These are phyloP conservation scores for Citeromyces matritensis DNA, from an alignment of 805 yeast genomes.

Conservation along the genomic window DNA sequence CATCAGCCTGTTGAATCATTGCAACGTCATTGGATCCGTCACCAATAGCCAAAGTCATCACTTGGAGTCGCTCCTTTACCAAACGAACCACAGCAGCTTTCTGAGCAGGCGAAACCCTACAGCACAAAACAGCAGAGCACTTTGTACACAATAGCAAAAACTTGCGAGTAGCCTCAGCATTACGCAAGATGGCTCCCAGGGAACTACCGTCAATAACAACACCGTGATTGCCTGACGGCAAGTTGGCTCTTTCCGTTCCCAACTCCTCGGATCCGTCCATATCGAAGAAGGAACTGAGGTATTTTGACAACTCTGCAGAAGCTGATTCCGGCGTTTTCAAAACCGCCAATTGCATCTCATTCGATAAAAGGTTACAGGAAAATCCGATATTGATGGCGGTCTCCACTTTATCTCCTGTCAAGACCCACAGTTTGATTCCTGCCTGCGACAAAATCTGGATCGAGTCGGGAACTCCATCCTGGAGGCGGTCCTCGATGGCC, in stretches of 20 bases:
- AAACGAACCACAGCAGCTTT: constrained; percentile 72
- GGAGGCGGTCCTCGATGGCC: constrained; percentile 75
- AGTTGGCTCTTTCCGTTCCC: constrained; percentile 39
- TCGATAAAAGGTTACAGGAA: constrained; percentile 64
- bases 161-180: constrained; percentile 25
- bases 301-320: constrained; percentile 30
- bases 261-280: constrained; percentile 38
- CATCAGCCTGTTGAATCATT: constrained; percentile 80
- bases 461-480: constrained; percentile 79
- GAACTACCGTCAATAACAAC: constrained; percentile 77
- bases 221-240: constrained; percentile 55
- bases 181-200: constrained; percentile 32
- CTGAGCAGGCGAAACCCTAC: constrained; percentile 82
- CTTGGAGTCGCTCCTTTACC: constrained; percentile 61
- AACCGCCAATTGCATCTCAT: constrained; percentile 62
- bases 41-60: constrained; percentile 79
- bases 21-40: constrained; percentile 88
- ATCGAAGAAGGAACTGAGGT: constrained; percentile 37
- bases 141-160: constrained; percentile 63
- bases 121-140: constrained; percentile 71
- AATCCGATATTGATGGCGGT: constrained; percentile 83
- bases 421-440: constrained; percentile 75
- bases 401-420: constrained; percentile 83
- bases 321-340: constrained; percentile 35
- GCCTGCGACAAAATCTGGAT: constrained; percentile 56